Percentiles rank a stretch among this genome's conserved stretches.
Conservation (phyloP, 306 rosid species). For the Phaseolus lunatus region DNA sequence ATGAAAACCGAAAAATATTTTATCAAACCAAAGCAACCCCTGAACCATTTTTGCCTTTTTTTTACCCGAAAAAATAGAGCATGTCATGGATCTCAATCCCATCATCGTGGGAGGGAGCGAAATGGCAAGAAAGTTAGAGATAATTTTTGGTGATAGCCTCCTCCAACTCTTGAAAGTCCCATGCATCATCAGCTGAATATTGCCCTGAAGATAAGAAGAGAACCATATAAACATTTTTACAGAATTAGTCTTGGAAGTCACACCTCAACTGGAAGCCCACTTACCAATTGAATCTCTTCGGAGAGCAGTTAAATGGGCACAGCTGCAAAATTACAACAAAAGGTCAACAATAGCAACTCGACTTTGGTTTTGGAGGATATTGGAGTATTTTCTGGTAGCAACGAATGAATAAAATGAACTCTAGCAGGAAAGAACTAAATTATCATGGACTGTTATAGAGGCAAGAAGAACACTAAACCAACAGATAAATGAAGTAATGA, state of each 20-base stretch:
- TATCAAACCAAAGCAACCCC: background rate
- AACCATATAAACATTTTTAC: constrained; percentile 14
- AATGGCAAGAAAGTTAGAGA: constrained; percentile 52
- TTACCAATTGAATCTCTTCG: constrained; percentile 95
- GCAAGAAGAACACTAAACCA: background rate
- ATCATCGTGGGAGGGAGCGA: background rate
- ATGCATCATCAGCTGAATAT: constrained; percentile 89
- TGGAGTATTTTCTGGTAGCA: constrained; percentile 1
- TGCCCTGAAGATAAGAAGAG: constrained; percentile 61
- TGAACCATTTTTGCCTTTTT: constrained; percentile 15
- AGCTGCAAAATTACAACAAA: constrained; percentile 62
- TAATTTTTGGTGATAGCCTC: constrained; percentile 75
- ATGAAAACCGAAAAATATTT: background rate
- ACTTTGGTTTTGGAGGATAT: constrained; percentile 24
- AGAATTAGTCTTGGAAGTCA: constrained; percentile 30
- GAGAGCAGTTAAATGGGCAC: constrained; percentile 94
- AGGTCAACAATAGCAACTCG: constrained; percentile 14
- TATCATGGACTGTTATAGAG: background rate
- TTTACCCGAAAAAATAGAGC: constrained; percentile 11
- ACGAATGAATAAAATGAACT: constrained; percentile 5
- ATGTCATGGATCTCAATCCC: constrained; percentile 2
- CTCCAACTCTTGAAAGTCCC: constrained; percentile 92
- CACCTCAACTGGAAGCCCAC: constrained; percentile 28
- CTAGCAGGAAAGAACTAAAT: constrained; percentile 8
- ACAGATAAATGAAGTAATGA: constrained; percentile 5